phyloP scores from a whole-genome alignment of 345 rosid species.

The Aquilaria sinensis region DNA sequence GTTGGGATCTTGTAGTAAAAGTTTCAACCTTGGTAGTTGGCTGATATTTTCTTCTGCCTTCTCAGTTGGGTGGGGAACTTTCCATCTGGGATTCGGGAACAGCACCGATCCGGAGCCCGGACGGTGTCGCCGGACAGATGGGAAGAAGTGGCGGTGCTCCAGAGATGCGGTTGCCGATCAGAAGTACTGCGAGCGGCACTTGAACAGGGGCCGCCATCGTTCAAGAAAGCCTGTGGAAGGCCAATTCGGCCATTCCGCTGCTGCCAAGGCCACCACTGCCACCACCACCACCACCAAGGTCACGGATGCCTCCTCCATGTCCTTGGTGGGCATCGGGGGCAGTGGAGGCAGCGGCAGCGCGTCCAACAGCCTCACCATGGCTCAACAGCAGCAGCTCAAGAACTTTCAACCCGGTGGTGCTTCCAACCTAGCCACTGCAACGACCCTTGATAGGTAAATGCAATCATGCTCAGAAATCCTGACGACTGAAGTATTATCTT shows the following conservation, averaged over 20 bases:
- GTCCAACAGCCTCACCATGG: constrained; percentile 21
- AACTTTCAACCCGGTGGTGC: constrained; percentile 28
- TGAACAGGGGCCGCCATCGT: constrained; percentile 83
- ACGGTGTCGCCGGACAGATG: constrained; percentile 77
- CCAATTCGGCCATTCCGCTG: constrained; percentile 41
- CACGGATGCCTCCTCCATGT: constrained; percentile 18
- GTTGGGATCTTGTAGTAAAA: neutral
- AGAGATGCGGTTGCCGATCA: constrained; percentile 70
- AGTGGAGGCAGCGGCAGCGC: constrained; percentile 21
- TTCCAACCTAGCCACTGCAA: constrained; percentile 15
- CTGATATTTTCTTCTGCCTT: neutral
- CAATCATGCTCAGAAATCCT: too few species aligned
- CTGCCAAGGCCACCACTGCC: constrained; percentile 22
- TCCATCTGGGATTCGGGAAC: constrained; percentile 52
- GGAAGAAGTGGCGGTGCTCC: constrained; percentile 87
- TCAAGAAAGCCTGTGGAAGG: constrained; percentile 86
- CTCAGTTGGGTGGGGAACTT: constrained; percentile 59
- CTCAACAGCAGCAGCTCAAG: constrained; percentile 28
- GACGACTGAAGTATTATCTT: neutral
- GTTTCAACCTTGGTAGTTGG: neutral
- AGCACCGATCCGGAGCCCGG: constrained; percentile 64
- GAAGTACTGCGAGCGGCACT: constrained; percentile 77
- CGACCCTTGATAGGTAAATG: constrained; percentile 29
- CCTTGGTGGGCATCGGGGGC: constrained; percentile 16
- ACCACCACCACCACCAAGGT: constrained; percentile 35